Percentiles rank a stretch among this genome's conserved stretches.
phyloP scores from a whole-genome alignment of 495 filamentous ascomycete genomes.

The Penicillium canescens region DNA sequence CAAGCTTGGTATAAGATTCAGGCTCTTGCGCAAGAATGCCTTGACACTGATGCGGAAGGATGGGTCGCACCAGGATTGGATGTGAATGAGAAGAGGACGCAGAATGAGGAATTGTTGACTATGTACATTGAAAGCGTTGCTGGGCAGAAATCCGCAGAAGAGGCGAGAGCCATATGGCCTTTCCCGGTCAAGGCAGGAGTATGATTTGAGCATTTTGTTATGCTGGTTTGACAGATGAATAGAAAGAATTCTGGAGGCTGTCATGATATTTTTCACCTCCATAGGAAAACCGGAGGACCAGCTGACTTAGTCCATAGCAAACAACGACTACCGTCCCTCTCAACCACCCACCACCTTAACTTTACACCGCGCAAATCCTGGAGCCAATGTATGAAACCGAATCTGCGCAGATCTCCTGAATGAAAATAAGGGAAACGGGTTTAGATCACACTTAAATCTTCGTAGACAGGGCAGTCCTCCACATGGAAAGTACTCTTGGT shows the following conservation, averaged over 20 bases:
- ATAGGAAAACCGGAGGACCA: background rate
- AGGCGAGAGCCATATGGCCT: constrained; percentile 33
- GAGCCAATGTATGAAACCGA: no score
- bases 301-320: background rate
- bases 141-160: constrained; percentile 25
- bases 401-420: no score
- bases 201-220: constrained; percentile 1
- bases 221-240: background rate
- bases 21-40: constrained; percentile 29
- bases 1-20: constrained; percentile 29
- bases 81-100: constrained; percentile 22
- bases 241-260: constrained; percentile 1
- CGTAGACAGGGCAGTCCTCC: no score
- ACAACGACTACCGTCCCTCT: no score
- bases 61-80: constrained; percentile 36
- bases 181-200: constrained; percentile 16
- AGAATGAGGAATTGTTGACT: constrained; percentile 29
- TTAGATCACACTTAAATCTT: no score
- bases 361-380: no score
- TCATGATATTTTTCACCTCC: background rate
- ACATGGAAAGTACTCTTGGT: no score
- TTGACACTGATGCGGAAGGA: constrained; percentile 42
- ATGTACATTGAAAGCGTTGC: constrained; percentile 30
- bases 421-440: no score
- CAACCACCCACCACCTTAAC: no score